Evolutionary conservation across 805 yeast species (phyloP).

Genomic region (Isabelozyma rhagii): DNA sequence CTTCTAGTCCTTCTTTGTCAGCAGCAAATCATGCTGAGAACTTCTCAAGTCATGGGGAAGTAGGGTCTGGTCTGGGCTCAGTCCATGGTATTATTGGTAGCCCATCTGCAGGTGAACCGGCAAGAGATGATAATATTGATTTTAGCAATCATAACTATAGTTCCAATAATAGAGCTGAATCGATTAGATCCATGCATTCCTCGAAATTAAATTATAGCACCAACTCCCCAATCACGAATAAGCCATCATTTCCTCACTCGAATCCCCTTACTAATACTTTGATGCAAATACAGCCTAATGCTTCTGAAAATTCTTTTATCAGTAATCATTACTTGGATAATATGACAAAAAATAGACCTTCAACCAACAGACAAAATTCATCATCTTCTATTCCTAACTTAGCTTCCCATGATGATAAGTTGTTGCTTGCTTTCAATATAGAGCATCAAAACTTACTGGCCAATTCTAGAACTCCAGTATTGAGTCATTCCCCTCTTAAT

Average conservation of each 20-base stretch:
- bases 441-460: not conserved
- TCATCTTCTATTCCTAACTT: conserved; percentile 5
- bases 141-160: not conserved
- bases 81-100: not conserved
- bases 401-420: not conserved
- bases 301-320: conserved; percentile 18
- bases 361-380: conserved; percentile 8
- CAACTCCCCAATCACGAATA: conserved; percentile 12
- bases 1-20: not conserved
- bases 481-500: not conserved
- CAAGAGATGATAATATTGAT: not conserved
- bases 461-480: not conserved
- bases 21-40: not conserved
- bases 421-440: not conserved
- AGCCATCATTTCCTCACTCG: not conserved
- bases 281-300: not conserved
- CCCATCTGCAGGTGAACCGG: not conserved
- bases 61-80: not conserved
- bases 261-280: not conserved
- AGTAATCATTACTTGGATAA: conserved; percentile 22
- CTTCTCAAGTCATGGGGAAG: conserved; percentile 1
- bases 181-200: conserved; percentile 20
- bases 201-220: conserved; percentile 9
- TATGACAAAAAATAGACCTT: conserved; percentile 6
- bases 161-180: conserved; percentile 11